phyloP scores from a whole-genome alignment of 1,284 basidiomycete species.

The Polyporus tsugae region DNA sequence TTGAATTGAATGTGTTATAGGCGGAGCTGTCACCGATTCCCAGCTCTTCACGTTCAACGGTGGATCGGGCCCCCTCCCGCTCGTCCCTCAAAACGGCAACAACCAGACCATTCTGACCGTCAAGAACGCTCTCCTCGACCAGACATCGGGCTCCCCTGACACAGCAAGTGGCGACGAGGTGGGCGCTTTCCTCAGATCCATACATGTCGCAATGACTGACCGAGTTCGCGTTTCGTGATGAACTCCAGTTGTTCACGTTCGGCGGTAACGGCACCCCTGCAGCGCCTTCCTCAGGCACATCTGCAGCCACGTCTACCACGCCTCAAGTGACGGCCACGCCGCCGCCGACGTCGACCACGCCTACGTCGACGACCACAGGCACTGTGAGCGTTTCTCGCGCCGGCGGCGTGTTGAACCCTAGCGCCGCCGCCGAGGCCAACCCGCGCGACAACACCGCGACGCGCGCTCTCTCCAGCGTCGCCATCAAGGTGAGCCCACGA shows the following conservation, averaged over 20 bases:
- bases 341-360: constrained; percentile 8
- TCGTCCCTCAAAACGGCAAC: constrained; percentile 17
- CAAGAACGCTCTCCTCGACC: constrained; percentile 6
- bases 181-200: neutral
- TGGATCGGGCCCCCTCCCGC: constrained; percentile 6
- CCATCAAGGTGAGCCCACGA: constrained; percentile 10
- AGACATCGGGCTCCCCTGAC: constrained; percentile 6
- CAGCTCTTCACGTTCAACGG: constrained; percentile 21
- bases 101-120: constrained; percentile 8
- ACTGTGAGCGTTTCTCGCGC: constrained; percentile 15
- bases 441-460: constrained; percentile 14
- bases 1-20: neutral
- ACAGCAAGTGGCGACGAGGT: constrained; percentile 8
- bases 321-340: neutral
- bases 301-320: constrained; percentile 1
- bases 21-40: constrained; percentile 16
- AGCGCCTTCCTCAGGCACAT: constrained; percentile 1
- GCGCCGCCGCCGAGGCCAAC: constrained; percentile 14
- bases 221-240: neutral
- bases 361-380: constrained; percentile 1
- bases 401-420: constrained; percentile 10
- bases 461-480: constrained; percentile 10
- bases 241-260: constrained; percentile 11
- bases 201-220: neutral
- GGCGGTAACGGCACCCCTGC: constrained; percentile 4